These are phyloP conservation scores for Toxicodendron radicans DNA, from an alignment of 345 rosid species.

Conservation along the genomic window DNA sequence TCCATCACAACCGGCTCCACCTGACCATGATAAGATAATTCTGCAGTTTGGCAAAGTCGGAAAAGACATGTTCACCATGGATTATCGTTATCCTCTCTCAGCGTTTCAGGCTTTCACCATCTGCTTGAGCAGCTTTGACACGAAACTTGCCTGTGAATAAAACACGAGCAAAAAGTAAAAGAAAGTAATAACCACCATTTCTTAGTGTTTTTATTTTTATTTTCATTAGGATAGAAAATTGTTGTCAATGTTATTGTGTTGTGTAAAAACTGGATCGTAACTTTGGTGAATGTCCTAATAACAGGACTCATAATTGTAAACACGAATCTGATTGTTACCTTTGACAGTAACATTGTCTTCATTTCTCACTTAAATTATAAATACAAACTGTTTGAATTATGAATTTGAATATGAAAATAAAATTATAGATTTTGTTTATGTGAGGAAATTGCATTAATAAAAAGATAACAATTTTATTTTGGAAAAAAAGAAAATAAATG, in stretches of 20 bases:
- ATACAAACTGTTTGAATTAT: neutral
- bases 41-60: slow-evolving; percentile 97
- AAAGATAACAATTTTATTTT: too few species aligned
- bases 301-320: slow-evolving; percentile 9
- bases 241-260: neutral
- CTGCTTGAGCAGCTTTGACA: slow-evolving; percentile 99
- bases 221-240: slow-evolving; percentile 16
- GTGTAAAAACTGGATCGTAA: slow-evolving; percentile 16
- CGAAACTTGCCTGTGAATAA: slow-evolving; percentile 98
- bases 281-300: slow-evolving; percentile 3
- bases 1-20: slow-evolving; percentile 40
- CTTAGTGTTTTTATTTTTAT: neutral
- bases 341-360: neutral
- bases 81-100: slow-evolving; percentile 88
- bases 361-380: neutral
- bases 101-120: slow-evolving; percentile 98
- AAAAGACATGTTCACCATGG: slow-evolving; percentile 98
- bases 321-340: neutral
- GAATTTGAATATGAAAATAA: too few species aligned
- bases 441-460: too few species aligned
- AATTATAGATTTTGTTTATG: too few species aligned
- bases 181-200: neutral
- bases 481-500: too few species aligned
- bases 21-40: slow-evolving; percentile 82
- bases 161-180: neutral